Conservation (phyloP, 371 early-diverging fungal species). For the Mortierella sp. region DNA sequence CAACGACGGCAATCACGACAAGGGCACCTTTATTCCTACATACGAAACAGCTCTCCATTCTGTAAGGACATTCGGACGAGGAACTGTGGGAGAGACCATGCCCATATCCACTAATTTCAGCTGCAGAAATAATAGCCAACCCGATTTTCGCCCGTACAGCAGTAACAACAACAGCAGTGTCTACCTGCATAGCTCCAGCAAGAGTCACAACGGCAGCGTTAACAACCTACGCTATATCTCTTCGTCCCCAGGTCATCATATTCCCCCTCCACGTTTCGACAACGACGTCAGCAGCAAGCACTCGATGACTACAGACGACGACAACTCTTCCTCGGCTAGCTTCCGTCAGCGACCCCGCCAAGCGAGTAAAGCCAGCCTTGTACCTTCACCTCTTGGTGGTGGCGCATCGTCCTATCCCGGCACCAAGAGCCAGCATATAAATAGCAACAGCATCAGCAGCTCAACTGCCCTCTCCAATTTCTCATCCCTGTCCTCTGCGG, state of each 20-base stretch:
- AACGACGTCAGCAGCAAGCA: slow-evolving; percentile 7
- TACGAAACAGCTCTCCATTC: no score
- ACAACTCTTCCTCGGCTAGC: slow-evolving; percentile 30
- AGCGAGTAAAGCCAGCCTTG: slow-evolving; percentile 20
- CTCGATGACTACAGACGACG: slow-evolving; percentile 32
- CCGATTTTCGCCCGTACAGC: neutral
- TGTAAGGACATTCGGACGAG: no score
- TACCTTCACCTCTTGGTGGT: slow-evolving; percentile 30
- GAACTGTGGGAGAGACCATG: slow-evolving; percentile 7
- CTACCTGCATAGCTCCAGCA: slow-evolving; percentile 1
- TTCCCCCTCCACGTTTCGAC: neutral
- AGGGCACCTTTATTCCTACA: neutral
- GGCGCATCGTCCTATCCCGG: slow-evolving; percentile 11
- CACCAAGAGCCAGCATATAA: slow-evolving; percentile 12
- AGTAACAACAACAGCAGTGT: slow-evolving; percentile 1
- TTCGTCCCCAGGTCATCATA: slow-evolving; percentile 2
- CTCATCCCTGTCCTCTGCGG: slow-evolving; percentile 4
- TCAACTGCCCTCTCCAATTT: neutral
- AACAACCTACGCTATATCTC: neutral
- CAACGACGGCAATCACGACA: slow-evolving; percentile 1
- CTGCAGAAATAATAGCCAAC: slow-evolving; percentile 5
- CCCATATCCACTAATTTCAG: slow-evolving; percentile 8
- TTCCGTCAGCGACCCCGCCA: slow-evolving; percentile 33
- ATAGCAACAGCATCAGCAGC: slow-evolving; percentile 30
- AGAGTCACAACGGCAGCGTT: neutral